A percentile compares a stretch with the other conserved stretches of the same genome.
Conservation (phyloP, 176 grass and related monocot species). For the Oryza nivara region DNA sequence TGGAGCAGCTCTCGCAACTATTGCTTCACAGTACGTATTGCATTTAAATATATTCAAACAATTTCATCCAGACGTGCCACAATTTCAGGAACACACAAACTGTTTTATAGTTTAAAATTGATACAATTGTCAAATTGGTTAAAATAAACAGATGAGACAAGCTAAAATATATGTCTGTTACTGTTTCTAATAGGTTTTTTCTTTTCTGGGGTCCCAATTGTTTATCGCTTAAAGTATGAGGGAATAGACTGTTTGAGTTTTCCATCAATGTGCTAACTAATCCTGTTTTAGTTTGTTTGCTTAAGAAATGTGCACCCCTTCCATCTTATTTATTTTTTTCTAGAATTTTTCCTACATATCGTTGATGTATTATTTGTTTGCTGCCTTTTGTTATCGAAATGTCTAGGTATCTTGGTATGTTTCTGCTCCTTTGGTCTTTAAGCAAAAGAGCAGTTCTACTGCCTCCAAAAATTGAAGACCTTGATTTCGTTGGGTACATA, state of each 20-base stretch:
- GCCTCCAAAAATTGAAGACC: conserved; percentile 55
- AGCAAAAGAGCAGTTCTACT: conserved; percentile 57
- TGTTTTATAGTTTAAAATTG: neutral
- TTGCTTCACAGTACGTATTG: conserved; percentile 61
- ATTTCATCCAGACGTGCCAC: neutral
- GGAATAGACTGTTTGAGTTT: neutral
- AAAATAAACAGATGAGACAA: neutral
- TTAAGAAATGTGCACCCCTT: neutral
- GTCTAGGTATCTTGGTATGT: conserved; percentile 50
- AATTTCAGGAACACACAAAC: neutral
- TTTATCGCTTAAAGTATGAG: neutral
- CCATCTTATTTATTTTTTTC: neutral
- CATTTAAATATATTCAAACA: conserved; percentile 14
- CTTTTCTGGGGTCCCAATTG: neutral
- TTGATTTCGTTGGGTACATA: conserved; percentile 63
- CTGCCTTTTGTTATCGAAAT: neutral
- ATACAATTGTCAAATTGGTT: neutral
- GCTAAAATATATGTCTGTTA: neutral
- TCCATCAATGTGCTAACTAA: neutral
- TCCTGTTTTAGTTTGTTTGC: neutral
- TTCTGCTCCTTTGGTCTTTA: conserved; percentile 68
- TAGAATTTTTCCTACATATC: neutral
- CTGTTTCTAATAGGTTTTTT: neutral
- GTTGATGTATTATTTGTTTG: neutral
- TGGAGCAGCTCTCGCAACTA: conserved; percentile 68